phyloP scores from a whole-genome alignment of 257 asterid species.

The Ophiorrhiza pumila region DNA sequence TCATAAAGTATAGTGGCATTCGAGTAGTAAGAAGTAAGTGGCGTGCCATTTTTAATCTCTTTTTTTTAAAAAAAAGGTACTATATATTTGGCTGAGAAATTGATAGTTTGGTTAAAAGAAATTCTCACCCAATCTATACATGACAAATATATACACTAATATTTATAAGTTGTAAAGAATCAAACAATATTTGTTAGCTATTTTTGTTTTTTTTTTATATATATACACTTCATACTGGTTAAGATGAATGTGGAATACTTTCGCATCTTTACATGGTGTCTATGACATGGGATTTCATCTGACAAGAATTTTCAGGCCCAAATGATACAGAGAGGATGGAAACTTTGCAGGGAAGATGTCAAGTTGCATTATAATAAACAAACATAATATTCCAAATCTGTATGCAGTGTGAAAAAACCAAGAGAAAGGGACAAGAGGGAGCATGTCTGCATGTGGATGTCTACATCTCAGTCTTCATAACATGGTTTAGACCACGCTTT shows the following conservation, averaged over 20 bases:
- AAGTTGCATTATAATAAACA: slow-evolving; percentile 8
- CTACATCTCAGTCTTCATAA: slow-evolving; percentile 31
- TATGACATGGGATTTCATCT: slow-evolving; percentile 17
- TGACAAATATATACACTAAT: not conserved
- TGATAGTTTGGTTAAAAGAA: too few relatives aligned
- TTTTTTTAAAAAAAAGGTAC: too few relatives aligned
- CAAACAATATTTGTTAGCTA: not conserved
- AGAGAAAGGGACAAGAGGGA: slow-evolving; percentile 40
- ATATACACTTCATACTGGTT: not conserved
- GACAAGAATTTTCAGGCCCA: slow-evolving; percentile 33
- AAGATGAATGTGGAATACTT: slow-evolving; percentile 11
- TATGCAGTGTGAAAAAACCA: slow-evolving; percentile 27
- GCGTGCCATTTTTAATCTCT: too few relatives aligned
- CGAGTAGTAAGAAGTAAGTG: too few relatives aligned
- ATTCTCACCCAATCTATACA: too few relatives aligned
- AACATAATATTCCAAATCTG: slow-evolving; percentile 21
- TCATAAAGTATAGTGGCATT: too few relatives aligned
- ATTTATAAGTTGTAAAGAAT: not conserved
- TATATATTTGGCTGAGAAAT: too few relatives aligned
- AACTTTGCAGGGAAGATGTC: slow-evolving; percentile 31
- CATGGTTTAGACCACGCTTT: slow-evolving; percentile 25
- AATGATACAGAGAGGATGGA: slow-evolving; percentile 28
- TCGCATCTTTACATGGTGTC: slow-evolving; percentile 29
- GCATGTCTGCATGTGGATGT: slow-evolving; percentile 56
- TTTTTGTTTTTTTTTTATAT: not conserved